A percentile compares a stretch with the other conserved stretches of the same genome.
These are phyloP conservation scores for Echinochloa phyllopogon DNA, from an alignment of 176 grass and related monocot genomes.

Conservation along the genomic window DNA sequence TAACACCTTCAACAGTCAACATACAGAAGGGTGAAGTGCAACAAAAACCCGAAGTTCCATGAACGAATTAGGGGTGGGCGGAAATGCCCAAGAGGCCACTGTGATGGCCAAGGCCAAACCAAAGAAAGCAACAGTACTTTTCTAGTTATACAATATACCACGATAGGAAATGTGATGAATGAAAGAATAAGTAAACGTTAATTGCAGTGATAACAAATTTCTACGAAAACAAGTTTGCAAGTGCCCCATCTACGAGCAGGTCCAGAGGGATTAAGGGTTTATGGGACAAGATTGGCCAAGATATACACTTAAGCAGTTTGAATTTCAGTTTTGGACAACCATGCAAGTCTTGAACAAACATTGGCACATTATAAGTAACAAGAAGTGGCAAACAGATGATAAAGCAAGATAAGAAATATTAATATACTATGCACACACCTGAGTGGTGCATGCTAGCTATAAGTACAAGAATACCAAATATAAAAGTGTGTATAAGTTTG, in stretches of 20 bases:
- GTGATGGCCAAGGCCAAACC: constrained; percentile 36
- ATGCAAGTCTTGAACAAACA: constrained; percentile 5
- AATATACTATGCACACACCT: constrained; percentile 5
- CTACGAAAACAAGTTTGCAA: not conserved
- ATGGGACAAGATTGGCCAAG: not conserved
- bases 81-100: constrained; percentile 37
- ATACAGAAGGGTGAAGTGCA: not conserved
- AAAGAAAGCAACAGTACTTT: constrained; percentile 19
- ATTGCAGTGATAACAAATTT: constrained; percentile 10
- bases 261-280: not conserved
- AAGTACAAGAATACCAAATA: constrained; percentile 3
- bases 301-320: not conserved
- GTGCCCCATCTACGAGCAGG: not conserved
- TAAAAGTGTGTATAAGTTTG: not conserved
- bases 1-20: not conserved
- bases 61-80: constrained; percentile 40
- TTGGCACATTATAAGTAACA: constrained; percentile 1
- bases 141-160: not conserved
- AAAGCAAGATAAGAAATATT: constrained; percentile 5
- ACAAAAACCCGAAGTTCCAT: constrained; percentile 24
- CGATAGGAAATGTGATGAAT: not conserved
- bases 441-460: constrained; percentile 29
- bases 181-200: not conserved
- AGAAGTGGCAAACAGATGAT: constrained; percentile 18
- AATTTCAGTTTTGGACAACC: not conserved